A percentile compares a stretch with the other conserved stretches of the same genome.
Evolutionary conservation across 2,329 filamentous ascomycete species (phyloP).

Genomic region (Fusarium metavorans): DNA sequence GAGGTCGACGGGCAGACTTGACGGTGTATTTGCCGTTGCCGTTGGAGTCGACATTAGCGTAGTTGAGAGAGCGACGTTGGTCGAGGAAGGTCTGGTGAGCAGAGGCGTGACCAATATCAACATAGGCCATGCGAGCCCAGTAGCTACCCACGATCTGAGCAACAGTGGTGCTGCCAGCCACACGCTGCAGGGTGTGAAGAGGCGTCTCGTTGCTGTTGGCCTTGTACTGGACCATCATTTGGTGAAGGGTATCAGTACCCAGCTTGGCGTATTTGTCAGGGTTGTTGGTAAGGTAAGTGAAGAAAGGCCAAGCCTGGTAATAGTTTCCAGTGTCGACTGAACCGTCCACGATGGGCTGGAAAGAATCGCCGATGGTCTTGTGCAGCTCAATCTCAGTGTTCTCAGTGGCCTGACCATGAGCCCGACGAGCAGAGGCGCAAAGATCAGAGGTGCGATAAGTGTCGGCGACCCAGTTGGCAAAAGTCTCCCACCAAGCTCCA

Average conservation of each 20-base stretch:
- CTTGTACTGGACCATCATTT: conserved; percentile 57
- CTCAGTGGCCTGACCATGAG: conserved; percentile 49
- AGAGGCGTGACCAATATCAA: conserved; percentile 60
- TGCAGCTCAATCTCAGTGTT: conserved; percentile 55
- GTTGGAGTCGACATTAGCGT: conserved; percentile 55
- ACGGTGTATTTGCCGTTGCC: conserved; percentile 54
- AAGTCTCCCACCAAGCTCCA: conserved; percentile 63
- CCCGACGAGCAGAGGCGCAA: conserved; percentile 53
- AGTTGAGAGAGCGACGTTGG: conserved; percentile 53
- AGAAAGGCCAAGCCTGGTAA: conserved; percentile 64
- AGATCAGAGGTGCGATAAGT: conserved; percentile 58
- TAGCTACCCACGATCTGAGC: conserved; percentile 59
- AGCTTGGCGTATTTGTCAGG: conserved; percentile 56
- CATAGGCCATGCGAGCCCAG: conserved; percentile 65
- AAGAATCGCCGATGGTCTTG: conserved; percentile 59
- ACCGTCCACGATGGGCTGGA: conserved; percentile 61
- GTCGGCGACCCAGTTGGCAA: conserved; percentile 63
- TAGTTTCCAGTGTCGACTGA: conserved; percentile 57
- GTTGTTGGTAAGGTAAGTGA: conserved; percentile 61
- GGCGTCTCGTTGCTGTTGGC: conserved; percentile 61
- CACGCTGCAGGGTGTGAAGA: conserved; percentile 57
- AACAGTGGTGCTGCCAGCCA: conserved; percentile 48
- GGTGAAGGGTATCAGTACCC: conserved; percentile 55
- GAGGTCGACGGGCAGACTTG: conserved; percentile 56
- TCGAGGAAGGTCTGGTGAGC: conserved; percentile 52